Conservation (phyloP, 371 early-diverging fungal species). For the Syncephalis plumigaleata region DNA sequence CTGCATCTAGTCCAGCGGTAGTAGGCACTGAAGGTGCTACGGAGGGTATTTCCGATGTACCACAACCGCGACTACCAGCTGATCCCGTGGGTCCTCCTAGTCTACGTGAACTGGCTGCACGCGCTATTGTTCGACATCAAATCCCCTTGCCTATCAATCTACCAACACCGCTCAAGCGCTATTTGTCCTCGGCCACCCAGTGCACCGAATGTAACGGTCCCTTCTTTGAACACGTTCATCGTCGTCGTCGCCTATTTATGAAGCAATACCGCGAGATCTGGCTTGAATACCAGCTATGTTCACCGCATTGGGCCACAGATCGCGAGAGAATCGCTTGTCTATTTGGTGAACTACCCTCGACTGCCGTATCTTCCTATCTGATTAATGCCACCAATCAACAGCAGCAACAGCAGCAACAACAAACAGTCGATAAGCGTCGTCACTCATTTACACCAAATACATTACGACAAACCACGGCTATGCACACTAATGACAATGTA, state of each 20-base stretch:
- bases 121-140: slow-evolving; percentile 46
- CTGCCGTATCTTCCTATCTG: neutral
- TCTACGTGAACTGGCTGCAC: slow-evolving; percentile 56
- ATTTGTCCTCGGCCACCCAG: slow-evolving; percentile 36
- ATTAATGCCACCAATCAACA: too few relatives aligned
- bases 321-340: slow-evolving; percentile 31
- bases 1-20: neutral
- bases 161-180: slow-evolving; percentile 33
- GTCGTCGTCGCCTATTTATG: slow-evolving; percentile 40
- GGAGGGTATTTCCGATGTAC: neutral
- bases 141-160: slow-evolving; percentile 28
- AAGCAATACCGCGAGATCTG: slow-evolving; percentile 37
- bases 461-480: too few relatives aligned
- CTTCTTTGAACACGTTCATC: slow-evolving; percentile 49
- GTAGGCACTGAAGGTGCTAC: neutral
- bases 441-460: too few relatives aligned
- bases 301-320: slow-evolving; percentile 62
- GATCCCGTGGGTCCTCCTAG: slow-evolving; percentile 21
- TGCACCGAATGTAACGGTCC: slow-evolving; percentile 84
- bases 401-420: too few relatives aligned
- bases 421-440: too few relatives aligned
- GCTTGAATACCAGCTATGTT: slow-evolving; percentile 52
- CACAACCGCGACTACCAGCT: slow-evolving; percentile 2
- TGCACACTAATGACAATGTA: too few relatives aligned
- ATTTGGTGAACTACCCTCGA: slow-evolving; percentile 26